Base-by-base conservation (phyloP, 129 eudicot species). In the Escallonia rubra region DNA sequence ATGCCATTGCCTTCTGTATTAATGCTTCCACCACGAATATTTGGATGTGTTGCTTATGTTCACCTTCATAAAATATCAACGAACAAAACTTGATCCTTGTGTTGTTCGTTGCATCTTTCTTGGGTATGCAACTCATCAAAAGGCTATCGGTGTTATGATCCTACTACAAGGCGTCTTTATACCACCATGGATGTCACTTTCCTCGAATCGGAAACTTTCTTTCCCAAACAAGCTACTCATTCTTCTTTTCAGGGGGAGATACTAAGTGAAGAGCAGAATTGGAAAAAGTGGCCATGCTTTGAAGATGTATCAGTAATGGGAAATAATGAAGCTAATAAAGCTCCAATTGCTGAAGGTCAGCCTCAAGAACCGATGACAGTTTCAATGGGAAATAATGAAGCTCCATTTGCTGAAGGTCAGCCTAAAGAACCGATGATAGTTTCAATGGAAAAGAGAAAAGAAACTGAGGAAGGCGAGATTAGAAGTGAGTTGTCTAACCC, bases 121-220 rank as follows among this genome's bases (percentile, higher is more conserved):
- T 3, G 51, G 51, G 0, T 42, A 62, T 42, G 51, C 50, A 4
- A 13, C 12, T 11, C 51, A 62, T 43, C 7, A 51, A 51, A 51
- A 51, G 11, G 56, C 7, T 51, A 51, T 10, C 56, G 13, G 7
- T 51, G 57, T 12, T 72, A 16, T 63, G 54, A 65, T 65, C 50
- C 10, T 9, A 15, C 42, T 54, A 57, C 66, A 10, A 55, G 61
- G 12, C 6, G 50, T 0, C 6, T 14, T 10, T 44, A 40, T 64
- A 43, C 12, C 10, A 72, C 57, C 10, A 54, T 63, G 57, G 77
- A 72, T 14, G 65, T 53, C 43, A 72, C 55, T 4, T 64, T 72
- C 42, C 1, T 70, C 10, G 66, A 70, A 48, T 58, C 48, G 6
- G 64, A 70, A 23, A 15, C 7, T 46, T 58, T 59, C n/a, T 58